Base-by-base conservation (phyloP, 768 basidiomycete genomes). In the Macrolepiota fuliginosa region DNA sequence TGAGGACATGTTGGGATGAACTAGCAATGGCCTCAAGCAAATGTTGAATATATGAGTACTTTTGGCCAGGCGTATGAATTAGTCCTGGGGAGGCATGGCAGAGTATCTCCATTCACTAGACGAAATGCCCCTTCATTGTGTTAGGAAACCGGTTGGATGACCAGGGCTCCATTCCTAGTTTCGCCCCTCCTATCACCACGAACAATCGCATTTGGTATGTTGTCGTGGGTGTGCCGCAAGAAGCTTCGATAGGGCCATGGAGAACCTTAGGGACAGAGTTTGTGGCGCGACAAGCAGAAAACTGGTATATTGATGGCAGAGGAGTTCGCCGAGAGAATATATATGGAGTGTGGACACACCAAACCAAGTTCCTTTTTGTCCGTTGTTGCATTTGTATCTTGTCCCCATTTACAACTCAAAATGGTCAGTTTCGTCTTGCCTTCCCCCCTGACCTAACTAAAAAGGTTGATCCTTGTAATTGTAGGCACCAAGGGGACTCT, bases 401-500 rank as follows among this genome's bases (percentile, higher is more conserved):
- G 22, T 24, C 24, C 24, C 13, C 4, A 12, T 32, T n/a, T 32
- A 10, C 47, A 12, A 7, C 24, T 12, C 4, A 1, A 49, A 49
- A 49, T 49, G 47, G 47, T 49, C 19, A 2, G 40, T 13, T 13
- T 13, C 40, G n/a, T 13, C 13, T 42, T 13, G 40, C 12, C 13
- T 32, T 32, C 29, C 29, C 29, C 29, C 7, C 42, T 19, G 42
- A 19, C 29, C 29, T 7, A 45, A 15, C 17, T 15, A 45, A 19
- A 12, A 3, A 27, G 12, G 25, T 19, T 49, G 25, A 49, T 11
- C 5, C 19, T 12, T 49, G 4, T 13, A 15, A 49, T 61, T 47
- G 22, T 46, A 88, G 90, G 88, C 90, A 58, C 89, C 90, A 35
- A 81, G 91, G 75, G 94, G 95, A 67, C 79, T 98, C 37, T 94